These are phyloP conservation scores for Neurospora sp. DNA, from an alignment of 495 filamentous ascomycete species.

Conservation along the genomic window DNA sequence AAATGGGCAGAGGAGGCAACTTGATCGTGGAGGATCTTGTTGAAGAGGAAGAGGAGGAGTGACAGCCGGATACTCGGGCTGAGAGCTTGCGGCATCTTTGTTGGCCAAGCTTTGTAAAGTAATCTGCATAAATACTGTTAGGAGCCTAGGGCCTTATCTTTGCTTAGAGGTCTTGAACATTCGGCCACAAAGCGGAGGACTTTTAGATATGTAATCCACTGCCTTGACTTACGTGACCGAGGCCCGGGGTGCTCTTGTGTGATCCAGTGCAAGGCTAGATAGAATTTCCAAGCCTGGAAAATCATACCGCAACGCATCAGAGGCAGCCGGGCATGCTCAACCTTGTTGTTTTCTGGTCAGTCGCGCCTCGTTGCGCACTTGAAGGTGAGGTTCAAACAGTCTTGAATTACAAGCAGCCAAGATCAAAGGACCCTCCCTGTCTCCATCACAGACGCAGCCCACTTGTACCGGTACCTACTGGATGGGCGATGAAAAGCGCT, in stretches of 20 bases:
- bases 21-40: slow-evolving; percentile 63
- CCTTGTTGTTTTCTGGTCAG: neutral
- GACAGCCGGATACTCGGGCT: neutral
- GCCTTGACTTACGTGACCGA: neutral
- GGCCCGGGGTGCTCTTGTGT: neutral
- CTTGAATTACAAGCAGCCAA: neutral
- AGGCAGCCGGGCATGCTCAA: neutral
- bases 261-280: neutral
- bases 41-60: slow-evolving; percentile 23
- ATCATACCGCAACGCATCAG: neutral
- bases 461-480: neutral
- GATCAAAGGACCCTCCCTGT: neutral
- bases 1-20: slow-evolving; percentile 76
- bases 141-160: neutral
- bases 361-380: neutral
- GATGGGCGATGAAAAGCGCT: neutral
- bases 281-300: neutral
- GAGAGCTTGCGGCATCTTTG: neutral
- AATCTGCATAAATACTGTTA: neutral
- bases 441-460: neutral
- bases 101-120: neutral
- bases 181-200: neutral
- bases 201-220: neutral
- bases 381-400: neutral
- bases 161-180: neutral